These are phyloP conservation scores for Geotrichum klebahnii DNA, from an alignment of 1,139 yeast genomes.

Conservation along the genomic window DNA sequence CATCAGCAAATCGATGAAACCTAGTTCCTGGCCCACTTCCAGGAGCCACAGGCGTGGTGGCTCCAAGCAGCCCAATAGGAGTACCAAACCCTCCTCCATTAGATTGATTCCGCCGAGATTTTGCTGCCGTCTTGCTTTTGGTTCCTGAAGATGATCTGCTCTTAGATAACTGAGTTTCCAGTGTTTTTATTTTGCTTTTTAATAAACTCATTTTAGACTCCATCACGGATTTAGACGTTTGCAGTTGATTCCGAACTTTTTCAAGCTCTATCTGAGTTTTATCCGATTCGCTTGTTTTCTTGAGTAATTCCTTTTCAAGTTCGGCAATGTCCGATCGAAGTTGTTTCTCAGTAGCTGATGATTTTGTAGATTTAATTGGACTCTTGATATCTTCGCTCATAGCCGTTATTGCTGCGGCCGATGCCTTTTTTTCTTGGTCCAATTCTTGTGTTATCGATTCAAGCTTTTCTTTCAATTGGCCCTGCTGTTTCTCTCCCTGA, in stretches of 20 bases:
- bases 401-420: not conserved
- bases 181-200: conserved; percentile 23
- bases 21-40: conserved; percentile 5
- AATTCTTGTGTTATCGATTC: not conserved
- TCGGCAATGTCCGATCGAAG: conserved; percentile 24
- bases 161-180: conserved; percentile 9
- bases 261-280: conserved; percentile 25
- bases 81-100: not conserved
- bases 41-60: not conserved
- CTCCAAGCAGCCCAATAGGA: not conserved
- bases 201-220: conserved; percentile 26
- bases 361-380: not conserved
- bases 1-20: not conserved
- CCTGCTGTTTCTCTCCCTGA: conserved; percentile 2
- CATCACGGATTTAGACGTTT: conserved; percentile 24
- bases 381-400: not conserved
- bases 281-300: conserved; percentile 21
- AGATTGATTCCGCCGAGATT: not conserved
- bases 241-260: conserved; percentile 21
- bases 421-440: conserved; percentile 1
- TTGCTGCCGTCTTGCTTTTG: not conserved
- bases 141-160: not conserved
- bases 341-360: not conserved
- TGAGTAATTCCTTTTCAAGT: conserved; percentile 22
- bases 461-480: not conserved